Base-by-base conservation (phyloP, 805 yeast species). In the Starmerella vaccinii region DNA sequence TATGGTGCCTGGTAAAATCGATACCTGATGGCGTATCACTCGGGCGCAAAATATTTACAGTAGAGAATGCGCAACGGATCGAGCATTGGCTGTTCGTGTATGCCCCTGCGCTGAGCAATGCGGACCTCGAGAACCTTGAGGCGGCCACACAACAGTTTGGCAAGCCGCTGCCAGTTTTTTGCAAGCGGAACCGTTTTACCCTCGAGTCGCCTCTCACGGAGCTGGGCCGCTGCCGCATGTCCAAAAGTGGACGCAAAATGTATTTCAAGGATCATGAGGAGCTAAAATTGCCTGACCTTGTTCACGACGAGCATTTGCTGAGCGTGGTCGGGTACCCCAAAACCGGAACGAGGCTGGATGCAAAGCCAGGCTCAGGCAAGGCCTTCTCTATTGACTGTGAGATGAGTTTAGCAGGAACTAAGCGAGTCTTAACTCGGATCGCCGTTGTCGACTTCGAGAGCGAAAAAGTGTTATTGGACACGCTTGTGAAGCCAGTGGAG, bases 321-420 rank as follows among this genome's bases (percentile, higher is more conserved):
- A 40, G 30, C 8, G 12, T n/a, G 1, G 12, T 34, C 23, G 54
- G 56, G 4, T 59, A 44, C 33, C 57, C 57, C 13, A 5, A 23
- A 18, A 13, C 35, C 8, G 58, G 58, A 12, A 23, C 50, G 29
- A 8, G 8, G 19, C 51, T 55, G 12, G 52, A 50, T 41, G 16
- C 7, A 7, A 8, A 29, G 12, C 38, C 27, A 4, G 58, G 58
- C 26, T 32, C 33, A 9, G 33, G 35, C 16, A 22, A 73, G 50
- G 77, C 83, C 0, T 86, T 77, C 68, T 92, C 95, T 0, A 57
- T 92, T 18, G 98, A 90, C 67, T 92, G 98, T 71, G 98, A 90
- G 67, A 92, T 90, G 87, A 87, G 96, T 63, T 68, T 73, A 51
- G 67, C 89, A 0, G 75, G 69, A 0, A 55, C 61, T 1, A 88